These are phyloP conservation scores for Castanea crenata DNA, from an alignment of 306 rosid genomes.

Conservation along the genomic window DNA sequence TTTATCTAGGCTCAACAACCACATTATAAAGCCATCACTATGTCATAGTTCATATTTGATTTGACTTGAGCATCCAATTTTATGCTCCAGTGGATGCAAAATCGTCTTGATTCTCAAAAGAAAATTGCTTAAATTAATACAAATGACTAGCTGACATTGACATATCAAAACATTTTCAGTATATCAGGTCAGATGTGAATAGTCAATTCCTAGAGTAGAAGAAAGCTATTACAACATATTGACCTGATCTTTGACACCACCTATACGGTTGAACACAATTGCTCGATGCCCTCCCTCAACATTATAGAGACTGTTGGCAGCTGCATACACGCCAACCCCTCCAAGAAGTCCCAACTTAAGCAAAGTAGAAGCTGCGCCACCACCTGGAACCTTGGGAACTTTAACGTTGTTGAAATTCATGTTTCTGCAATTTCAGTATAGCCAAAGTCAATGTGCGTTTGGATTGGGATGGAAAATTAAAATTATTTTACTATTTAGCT, in stretches of 20 bases:
- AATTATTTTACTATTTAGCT: too few relatives aligned
- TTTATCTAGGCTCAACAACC: not conserved
- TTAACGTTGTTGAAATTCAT: slow-evolving; percentile 44
- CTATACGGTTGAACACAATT: slow-evolving; percentile 73
- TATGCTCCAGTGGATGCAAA: not conserved
- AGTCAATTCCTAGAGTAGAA: not conserved
- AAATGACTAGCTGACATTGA: not conserved
- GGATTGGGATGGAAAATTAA: too few relatives aligned
- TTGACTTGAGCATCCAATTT: not conserved
- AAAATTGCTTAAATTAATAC: not conserved
- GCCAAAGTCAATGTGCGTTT: not conserved
- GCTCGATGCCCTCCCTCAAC: slow-evolving; percentile 91
- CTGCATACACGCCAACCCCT: slow-evolving; percentile 60
- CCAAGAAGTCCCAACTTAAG: slow-evolving; percentile 52
- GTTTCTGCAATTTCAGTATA: slow-evolving; percentile 5
- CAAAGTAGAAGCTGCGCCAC: slow-evolving; percentile 53
- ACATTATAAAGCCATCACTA: not conserved
- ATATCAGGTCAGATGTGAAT: not conserved
- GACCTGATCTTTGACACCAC: slow-evolving; percentile 82
- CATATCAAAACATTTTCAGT: not conserved
- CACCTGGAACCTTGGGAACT: slow-evolving; percentile 51
- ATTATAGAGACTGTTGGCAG: slow-evolving; percentile 72
- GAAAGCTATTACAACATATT: not conserved
- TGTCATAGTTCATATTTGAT: not conserved
- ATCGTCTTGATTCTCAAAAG: not conserved